phyloP scores from a whole-genome alignment of 2,329 filamentous ascomycete species.

The Fusarium lateritium region DNA sequence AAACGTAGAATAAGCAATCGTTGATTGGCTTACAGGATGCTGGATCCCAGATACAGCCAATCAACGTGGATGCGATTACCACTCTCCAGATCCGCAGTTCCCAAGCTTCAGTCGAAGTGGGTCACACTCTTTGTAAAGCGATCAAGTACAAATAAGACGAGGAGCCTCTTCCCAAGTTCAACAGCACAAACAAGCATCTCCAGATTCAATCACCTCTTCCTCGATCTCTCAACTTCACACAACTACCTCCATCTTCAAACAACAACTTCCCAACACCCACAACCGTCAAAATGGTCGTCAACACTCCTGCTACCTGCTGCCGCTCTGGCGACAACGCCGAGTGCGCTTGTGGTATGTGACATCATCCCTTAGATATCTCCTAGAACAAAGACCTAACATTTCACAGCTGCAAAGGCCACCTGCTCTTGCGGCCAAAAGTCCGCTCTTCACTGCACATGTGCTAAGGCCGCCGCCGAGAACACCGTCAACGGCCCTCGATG shows the following conservation, averaged over 20 bases:
- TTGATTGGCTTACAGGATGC: constrained; percentile 16
- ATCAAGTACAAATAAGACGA: constrained; percentile 48
- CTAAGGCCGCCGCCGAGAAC: constrained; percentile 84
- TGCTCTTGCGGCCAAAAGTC: constrained; percentile 94
- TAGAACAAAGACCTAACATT: constrained; percentile 10
- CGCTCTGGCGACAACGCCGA: constrained; percentile 65
- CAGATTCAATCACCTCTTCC: background rate
- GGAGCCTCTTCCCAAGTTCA: constrained; percentile 18
- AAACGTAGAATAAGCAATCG: constrained; percentile 46
- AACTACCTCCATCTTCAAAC: background rate
- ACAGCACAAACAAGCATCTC: constrained; percentile 18
- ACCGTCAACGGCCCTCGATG: constrained; percentile 79
- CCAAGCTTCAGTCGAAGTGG: constrained; percentile 36
- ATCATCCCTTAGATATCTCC: constrained; percentile 1
- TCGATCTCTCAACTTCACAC: background rate
- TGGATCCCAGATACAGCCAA: background rate
- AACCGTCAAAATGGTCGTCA: constrained; percentile 51
- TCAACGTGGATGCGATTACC: constrained; percentile 34
- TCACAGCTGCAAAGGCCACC: constrained; percentile 72
- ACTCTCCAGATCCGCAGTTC: background rate
- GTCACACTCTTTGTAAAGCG: background rate
- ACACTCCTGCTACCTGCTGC: constrained; percentile 67
- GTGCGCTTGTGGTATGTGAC: constrained; percentile 70
- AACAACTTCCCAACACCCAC: constrained; percentile 4
- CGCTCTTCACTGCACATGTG: constrained; percentile 89